Evolutionary conservation across 768 basidiomycete species (phyloP), one percentile per base, ranked within the genome.

Genomic region (Psilocybe cubensis): DNA sequence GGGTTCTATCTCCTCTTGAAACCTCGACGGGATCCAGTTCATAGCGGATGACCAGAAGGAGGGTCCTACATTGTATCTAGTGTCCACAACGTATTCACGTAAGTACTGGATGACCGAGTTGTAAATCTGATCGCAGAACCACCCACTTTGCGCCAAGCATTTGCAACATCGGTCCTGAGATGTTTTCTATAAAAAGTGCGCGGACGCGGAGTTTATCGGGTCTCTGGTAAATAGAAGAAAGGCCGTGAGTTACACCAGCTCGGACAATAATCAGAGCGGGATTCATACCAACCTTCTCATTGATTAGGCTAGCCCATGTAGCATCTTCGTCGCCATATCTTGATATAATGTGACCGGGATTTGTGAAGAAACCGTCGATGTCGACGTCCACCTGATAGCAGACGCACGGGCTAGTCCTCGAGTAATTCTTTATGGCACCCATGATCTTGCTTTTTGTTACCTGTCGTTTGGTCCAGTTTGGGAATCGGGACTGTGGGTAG

Each of bases 1-100:
- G 11, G 66, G 65, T 11, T 67, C 29, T 0, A 77, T 57, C 45
- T 77, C 81, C 60, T 86, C 85, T 61, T 85, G 83, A 53, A 83
- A 89, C 53, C 85, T 80, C 1, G 84, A 83, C 1, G 87, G 87
- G 58, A 88, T 89, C 85, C 85, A 86, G 57, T 84, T 86, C 3
- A 85, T 61, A 20, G 84, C 83, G 0, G 86, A 86, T 0, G 85
- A 85, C 67, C 83, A 88, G 69, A 85, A 88, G 67, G 87, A 88
- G 0, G 86, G 86, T 60, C 87, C 86, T 43, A 87, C 79, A 38
- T 78, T 75, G 61, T 79, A 85, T 66, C 85, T 82, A 21, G 33
- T 52, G 35, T 11, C 35, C 8, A 38, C 14, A 38, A 8, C 12
- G 35, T 11, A 38, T 11, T 38, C n/a, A 14, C 10, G 35, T 38